Evolutionary conservation across 2,329 filamentous ascomycete genomes (phyloP), one percentile per base, ranked within the genome.

Genomic region (Macrophomina phaseolina): DNA sequence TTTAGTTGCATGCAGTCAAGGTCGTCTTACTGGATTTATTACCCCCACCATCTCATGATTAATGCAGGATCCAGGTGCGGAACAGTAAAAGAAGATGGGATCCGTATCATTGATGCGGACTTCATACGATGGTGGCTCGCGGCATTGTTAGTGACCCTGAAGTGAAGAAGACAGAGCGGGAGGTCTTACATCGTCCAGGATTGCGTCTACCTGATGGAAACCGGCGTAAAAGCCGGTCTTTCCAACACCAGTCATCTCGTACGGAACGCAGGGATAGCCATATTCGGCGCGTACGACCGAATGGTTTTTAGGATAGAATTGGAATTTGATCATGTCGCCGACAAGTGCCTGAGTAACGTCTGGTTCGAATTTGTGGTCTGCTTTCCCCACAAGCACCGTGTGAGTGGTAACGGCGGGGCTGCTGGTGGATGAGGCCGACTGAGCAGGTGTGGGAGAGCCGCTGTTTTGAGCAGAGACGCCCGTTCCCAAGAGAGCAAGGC

Each of bases 1-100:
- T 52, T 9, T 1, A 32, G 18, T 9, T 14, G 14, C 1, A 9
- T 16, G 5, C 32, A 7, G 34, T 28, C 23, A 23, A 28, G 48
- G 23, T 12, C 14, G 12, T 9, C 81, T 68, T 80, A 88, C 86
- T 8, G 89, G 85, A 73, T 94, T 94, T 70, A 94, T 89, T 1
- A 87, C 90, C 2, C 91, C 91, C 18, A 94, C 85, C 91, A 94
- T 94, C 23, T 86, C 83, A 51, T 89, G 84, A 4, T 80, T 76
- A 3, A 83, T 82, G 72, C 91, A 94, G 2, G 89, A 91, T 0
- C 82, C 84, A 0, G 87, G 84, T 0, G 90, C 90, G 0, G 88
- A 74, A 67, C 77, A 80, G 66, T 79, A 80, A 69, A 73, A 79
- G 69, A 77, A 80, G 9, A 80, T 75, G 7, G 78, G 77, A 12